Evolutionary conservation across 208 protist genomes (phyloP), one percentile per base, ranked within the genome.

Genomic region (Zelonia costaricensis): DNA sequence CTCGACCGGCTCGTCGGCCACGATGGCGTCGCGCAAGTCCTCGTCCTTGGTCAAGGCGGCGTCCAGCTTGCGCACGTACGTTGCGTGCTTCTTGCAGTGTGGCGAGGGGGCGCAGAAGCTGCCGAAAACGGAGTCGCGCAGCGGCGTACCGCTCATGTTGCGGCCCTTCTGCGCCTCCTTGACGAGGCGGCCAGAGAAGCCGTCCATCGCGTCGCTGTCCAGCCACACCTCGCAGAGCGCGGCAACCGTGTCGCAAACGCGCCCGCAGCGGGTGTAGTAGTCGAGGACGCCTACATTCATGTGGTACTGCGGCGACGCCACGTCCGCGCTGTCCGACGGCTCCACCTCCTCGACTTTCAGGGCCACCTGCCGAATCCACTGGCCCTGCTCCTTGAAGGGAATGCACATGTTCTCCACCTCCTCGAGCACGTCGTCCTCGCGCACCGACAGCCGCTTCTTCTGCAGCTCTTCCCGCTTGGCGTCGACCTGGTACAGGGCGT

Each of bases 341-440:
- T 44, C 56, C 30, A 76, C 69, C 0, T 38, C 44, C 20, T 64
- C 30, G 4, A 76, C 23, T 16, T 66, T n/a, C 22, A 88, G 38
- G n/a, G 33, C 48, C 35, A 74, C 53, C 31, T 79, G 66, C 1
- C 90, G 84, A 23, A 93, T 81, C 87, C 90, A 95, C 44, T 81
- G 69, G 9, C 90, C 90, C 18, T 61, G 31, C 2, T 80, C 67
- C n/a, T 66, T 66, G 58, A 87, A 83, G 0, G 86, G 90, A 13
- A 84, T 73, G 55, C 90, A 95, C 39, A 93, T 35, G 10, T 82
- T 56, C 58, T 93, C 84, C 16, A 88, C 62, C 35, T 80, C 55
- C n/a, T 64, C 71, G 3, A 92, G 59, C 10, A 95, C 57, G 36
- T 84, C 77, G 22, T 95, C 89, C 61, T 95, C 86, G 3, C 63